Evolutionary conservation across 305 asterid species (phyloP).

Genomic region (Fraxinus latifolia): DNA sequence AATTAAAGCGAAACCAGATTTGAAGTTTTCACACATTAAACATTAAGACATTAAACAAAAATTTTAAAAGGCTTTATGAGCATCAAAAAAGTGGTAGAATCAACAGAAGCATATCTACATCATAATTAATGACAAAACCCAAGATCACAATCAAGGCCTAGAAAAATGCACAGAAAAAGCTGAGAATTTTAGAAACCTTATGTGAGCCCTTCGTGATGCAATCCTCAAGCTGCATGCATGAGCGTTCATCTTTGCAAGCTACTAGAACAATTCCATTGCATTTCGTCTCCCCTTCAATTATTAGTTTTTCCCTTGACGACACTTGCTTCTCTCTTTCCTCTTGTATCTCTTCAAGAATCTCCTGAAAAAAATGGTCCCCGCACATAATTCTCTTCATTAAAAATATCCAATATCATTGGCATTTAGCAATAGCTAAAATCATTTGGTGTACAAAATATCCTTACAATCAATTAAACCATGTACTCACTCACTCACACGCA

Average conservation of each 20-base stretch:
- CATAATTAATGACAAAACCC: not conserved
- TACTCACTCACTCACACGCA: constrained; percentile 89
- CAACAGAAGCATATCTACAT: not conserved
- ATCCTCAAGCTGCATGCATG: constrained; percentile 91
- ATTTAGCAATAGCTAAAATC: constrained; percentile 18
- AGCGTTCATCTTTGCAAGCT: constrained; percentile 86
- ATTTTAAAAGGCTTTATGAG: not conserved
- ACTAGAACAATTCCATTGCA: constrained; percentile 66
- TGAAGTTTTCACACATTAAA: not conserved
- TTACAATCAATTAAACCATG: constrained; percentile 12
- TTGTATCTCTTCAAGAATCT: constrained; percentile 75
- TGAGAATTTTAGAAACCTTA: constrained; percentile 46
- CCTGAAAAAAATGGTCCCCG: constrained; percentile 44
- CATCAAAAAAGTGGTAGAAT: not conserved
- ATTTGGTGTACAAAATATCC: not conserved
- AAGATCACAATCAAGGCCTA: constrained; percentile 4
- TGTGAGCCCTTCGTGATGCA: constrained; percentile 63
- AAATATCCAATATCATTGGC: constrained; percentile 12
- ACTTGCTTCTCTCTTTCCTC: constrained; percentile 64
- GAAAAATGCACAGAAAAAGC: constrained; percentile 2
- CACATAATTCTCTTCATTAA: not conserved
- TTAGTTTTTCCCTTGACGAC: constrained; percentile 39
- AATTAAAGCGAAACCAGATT: not conserved
- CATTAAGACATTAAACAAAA: not conserved
- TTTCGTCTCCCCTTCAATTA: constrained; percentile 37